Base-by-base conservation (phyloP, 2,329 filamentous ascomycete species). In the Periconia sp. region DNA sequence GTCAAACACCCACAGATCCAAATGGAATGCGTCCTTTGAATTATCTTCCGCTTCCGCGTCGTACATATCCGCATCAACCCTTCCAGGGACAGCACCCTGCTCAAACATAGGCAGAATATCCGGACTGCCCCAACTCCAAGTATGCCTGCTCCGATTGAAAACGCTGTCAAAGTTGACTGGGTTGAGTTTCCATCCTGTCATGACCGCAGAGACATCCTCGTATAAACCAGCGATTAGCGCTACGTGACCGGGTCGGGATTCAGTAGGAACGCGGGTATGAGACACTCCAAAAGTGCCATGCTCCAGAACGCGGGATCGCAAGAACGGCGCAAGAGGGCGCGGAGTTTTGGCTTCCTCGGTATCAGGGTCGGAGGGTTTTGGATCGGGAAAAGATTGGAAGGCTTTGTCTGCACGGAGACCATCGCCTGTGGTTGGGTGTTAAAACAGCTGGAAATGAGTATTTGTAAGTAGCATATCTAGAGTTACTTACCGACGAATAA, bases 91-190 rank as follows among this genome's bases (percentile, higher is more conserved):
- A 20, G 94, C 93, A n/a, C 94, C 94, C 53, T 92, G 84, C 70
- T 95, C 87, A 71, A 99, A 99, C 94, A 99, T 99, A 50, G 90
- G 90, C 61, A 99, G 77, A 66, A 99, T 99, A 75, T 99, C 94
- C 1, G 94, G 94, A 69, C 92, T 97, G 2, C 94, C 94, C 94
- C 94, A 99, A 74, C 92, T 96, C 94, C 94, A 99, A 8, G 95
- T 99, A 76, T 99, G 95, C 44, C 88, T 82, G 70, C 93, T 97
- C 58, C 91, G 86, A 73, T 99, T 99, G 83, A 99, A 99, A 11
- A 99, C 92, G 68, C 93, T 97, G 77, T 99, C 94, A 68, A 99
- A 99, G 70, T 97, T 90, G 68, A 99, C 94, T 0, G 94, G 94
- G 71, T 99, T 99, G 63, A 97, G 79, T 77, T 99, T 97, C 94